These are phyloP conservation scores for Scedosporium aurantiacum DNA, from an alignment of 2,329 filamentous ascomycete genomes.

Conservation along the genomic window DNA sequence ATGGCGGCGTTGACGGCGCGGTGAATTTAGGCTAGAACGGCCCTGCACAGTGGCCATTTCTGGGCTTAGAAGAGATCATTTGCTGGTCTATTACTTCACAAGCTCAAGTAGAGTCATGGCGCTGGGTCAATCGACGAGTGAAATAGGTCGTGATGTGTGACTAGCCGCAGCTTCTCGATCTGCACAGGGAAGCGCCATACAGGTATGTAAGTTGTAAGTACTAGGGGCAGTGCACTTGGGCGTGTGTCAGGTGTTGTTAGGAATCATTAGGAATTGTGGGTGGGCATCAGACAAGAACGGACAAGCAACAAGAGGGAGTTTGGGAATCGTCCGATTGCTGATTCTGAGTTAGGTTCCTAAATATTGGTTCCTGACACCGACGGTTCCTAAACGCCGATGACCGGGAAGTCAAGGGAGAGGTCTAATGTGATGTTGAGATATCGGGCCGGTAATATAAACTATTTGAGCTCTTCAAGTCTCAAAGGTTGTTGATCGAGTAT, in stretches of 20 bases:
- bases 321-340: not conserved
- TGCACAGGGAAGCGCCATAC: not conserved
- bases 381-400: too few relatives aligned
- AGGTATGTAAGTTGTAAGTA: too few relatives aligned
- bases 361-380: not conserved
- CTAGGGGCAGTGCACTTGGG: not conserved
- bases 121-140: not conserved
- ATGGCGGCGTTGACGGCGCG: slow-evolving; percentile 1
- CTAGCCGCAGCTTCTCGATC: not conserved
- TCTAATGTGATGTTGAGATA: not conserved
- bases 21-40: slow-evolving; percentile 3
- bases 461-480: not conserved
- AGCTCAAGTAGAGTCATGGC: not conserved
- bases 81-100: not conserved
- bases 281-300: not conserved
- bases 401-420: too few relatives aligned
- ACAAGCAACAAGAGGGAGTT: not conserved
- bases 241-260: not conserved
- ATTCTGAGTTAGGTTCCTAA: not conserved
- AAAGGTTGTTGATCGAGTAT: not conserved
- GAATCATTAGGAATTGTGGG: not conserved
- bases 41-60: not conserved
- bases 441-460: not conserved
- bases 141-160: too few relatives aligned
- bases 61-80: not conserved